A percentile compares a stretch with the other conserved stretches of the same genome.
These are phyloP conservation scores for Pugionium cornutum DNA, from an alignment of 345 rosid genomes.

Conservation along the genomic window DNA sequence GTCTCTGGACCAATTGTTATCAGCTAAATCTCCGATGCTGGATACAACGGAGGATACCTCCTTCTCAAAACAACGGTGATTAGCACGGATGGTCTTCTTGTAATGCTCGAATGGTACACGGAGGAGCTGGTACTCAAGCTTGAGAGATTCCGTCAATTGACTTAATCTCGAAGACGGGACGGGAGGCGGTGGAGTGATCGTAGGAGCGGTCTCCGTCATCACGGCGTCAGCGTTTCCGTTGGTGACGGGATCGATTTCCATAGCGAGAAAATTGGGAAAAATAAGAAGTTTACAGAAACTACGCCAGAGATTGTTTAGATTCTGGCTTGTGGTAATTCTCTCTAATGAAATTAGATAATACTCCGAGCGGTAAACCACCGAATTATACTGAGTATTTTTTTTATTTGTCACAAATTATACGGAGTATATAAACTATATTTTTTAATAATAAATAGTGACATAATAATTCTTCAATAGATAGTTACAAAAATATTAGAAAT, in stretches of 20 bases:
- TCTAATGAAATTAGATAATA: neutral
- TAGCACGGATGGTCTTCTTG: constrained; percentile 88
- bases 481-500: too few relatives aligned
- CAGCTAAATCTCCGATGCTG: constrained; percentile 59
- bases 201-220: constrained; percentile 37
- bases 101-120: constrained; percentile 96
- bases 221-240: constrained; percentile 46
- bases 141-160: constrained; percentile 77
- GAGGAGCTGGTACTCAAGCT: constrained; percentile 88
- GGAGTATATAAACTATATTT: too few relatives aligned
- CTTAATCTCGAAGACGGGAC: constrained; percentile 53
- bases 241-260: constrained; percentile 55
- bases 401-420: too few relatives aligned
- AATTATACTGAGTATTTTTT: too few relatives aligned
- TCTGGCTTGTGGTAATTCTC: constrained; percentile 26
- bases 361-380: too few relatives aligned
- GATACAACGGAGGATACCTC: constrained; percentile 74
- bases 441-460: too few relatives aligned
- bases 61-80: constrained; percentile 80
- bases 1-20: constrained; percentile 58
- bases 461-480: too few relatives aligned
- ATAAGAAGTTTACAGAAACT: constrained; percentile 11
- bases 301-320: constrained; percentile 12
- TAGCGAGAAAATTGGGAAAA: constrained; percentile 11
- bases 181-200: constrained; percentile 34